Percentiles rank a stretch among this genome's conserved stretches.
phyloP scores from a whole-genome alignment of 2,329 filamentous ascomycete species.

The Diaporthe sp. region DNA sequence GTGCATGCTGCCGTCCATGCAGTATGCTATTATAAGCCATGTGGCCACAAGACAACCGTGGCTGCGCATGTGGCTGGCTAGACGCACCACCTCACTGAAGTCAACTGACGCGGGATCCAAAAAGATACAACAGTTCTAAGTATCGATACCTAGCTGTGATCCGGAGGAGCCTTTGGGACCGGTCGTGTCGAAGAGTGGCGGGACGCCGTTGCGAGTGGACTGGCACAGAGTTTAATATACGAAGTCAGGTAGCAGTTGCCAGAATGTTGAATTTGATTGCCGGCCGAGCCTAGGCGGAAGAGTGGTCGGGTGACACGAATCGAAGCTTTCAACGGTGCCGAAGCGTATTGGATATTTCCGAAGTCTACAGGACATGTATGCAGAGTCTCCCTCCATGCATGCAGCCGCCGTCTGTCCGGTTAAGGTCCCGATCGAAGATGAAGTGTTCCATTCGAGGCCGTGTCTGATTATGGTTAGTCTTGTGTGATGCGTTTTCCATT shows the following conservation, averaged over 20 bases:
- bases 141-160: background rate
- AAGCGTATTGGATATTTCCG: conserved; percentile 12
- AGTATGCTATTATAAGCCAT: conserved; percentile 15
- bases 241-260: background rate
- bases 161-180: background rate
- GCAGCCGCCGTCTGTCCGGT: conserved; percentile 19
- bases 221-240: background rate
- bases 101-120: background rate
- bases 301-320: conserved; percentile 15
- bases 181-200: background rate
- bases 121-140: background rate
- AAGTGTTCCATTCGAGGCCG: conserved; percentile 18
- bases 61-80: conserved; percentile 29
- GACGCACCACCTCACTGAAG: background rate
- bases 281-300: background rate
- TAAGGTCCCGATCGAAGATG: conserved; percentile 29
- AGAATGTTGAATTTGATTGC: background rate
- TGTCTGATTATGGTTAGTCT: conserved; percentile 2
- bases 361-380: background rate
- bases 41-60: background rate
- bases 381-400: conserved; percentile 5
- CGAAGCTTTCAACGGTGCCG: conserved; percentile 20
- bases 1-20: background rate
- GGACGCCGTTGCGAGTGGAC: background rate
- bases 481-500: background rate